phyloP scores from a whole-genome alignment of 139 green algal species.

The Choricystis sp. region DNA sequence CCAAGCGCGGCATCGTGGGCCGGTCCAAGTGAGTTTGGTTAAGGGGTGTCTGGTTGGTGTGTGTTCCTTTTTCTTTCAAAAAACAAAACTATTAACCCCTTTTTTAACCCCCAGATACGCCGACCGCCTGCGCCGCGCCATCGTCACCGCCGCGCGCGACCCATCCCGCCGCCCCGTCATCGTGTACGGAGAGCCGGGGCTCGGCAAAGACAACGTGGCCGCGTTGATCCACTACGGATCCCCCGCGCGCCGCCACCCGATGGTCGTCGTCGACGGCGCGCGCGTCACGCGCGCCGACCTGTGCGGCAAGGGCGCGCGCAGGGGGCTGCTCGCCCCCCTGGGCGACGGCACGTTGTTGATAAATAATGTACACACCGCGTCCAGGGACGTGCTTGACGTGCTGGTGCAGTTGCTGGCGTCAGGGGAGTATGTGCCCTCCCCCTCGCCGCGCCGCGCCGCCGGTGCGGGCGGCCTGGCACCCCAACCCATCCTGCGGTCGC shows the following conservation, averaged over 20 bases:
- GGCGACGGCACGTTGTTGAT: conserved; percentile 40
- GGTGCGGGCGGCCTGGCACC: background rate
- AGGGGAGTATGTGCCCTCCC: background rate
- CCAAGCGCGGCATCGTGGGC: conserved; percentile 38
- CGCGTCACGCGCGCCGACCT: conserved; percentile 24
- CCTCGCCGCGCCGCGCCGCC: background rate
- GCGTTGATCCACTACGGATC: conserved; percentile 49
- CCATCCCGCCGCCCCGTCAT: conserved; percentile 20
- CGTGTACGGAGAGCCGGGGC: conserved; percentile 50
- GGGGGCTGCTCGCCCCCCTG: conserved; percentile 37
- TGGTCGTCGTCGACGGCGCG: conserved; percentile 28
- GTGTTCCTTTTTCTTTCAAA: too few relatives aligned
- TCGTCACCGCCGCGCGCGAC: conserved; percentile 27
- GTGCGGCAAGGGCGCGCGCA: conserved; percentile 30
- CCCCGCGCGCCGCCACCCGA: conserved; percentile 9
- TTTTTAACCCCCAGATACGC: too few relatives aligned
- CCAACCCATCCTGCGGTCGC: background rate
- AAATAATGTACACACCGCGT: conserved; percentile 45
- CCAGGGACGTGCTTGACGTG: conserved; percentile 1
- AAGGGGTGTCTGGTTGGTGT: too few relatives aligned
- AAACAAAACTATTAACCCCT: too few relatives aligned
- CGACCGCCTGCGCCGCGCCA: conserved; percentile 23
- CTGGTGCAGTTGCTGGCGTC: background rate
- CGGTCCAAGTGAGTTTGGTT: too few relatives aligned
- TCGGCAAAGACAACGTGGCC: conserved; percentile 45